These are phyloP conservation scores for Euphrasia arctica DNA, from an alignment of 305 asterid genomes.

Conservation along the genomic window DNA sequence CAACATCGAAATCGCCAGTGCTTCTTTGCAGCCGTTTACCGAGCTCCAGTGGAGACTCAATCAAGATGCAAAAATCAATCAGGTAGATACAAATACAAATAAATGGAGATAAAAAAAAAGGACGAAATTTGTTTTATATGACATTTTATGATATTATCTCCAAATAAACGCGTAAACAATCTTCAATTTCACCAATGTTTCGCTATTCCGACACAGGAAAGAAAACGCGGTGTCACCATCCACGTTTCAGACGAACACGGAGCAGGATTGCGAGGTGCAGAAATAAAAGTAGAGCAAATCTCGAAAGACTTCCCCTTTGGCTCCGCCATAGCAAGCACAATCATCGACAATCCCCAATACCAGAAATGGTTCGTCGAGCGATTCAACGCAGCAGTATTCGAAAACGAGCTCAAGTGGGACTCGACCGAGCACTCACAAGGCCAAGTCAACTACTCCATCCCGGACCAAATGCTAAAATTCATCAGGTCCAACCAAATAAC, in stretches of 20 bases:
- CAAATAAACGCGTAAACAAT: no score
- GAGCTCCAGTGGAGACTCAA: constrained; percentile 57
- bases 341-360: constrained; percentile 49
- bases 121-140: no score
- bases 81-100: constrained; percentile 31
- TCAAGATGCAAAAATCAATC: constrained; percentile 57
- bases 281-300: constrained; percentile 45
- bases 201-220: constrained; percentile 35
- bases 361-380: constrained; percentile 72
- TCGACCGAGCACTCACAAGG: constrained; percentile 62
- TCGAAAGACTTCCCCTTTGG: constrained; percentile 80
- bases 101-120: not conserved
- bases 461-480: constrained; percentile 68
- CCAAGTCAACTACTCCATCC: constrained; percentile 51
- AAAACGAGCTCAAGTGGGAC: constrained; percentile 82
- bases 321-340: constrained; percentile 65
- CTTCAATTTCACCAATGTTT: not conserved
- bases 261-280: constrained; percentile 42
- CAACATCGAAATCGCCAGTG: constrained; percentile 40
- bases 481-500: constrained; percentile 54
- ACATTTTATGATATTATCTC: no score
- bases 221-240: constrained; percentile 62
- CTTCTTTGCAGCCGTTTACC: constrained; percentile 79
- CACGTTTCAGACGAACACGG: constrained; percentile 63
- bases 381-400: constrained; percentile 81